Evolutionary conservation across 129 eudicot species (phyloP).

Genomic region (carrot (Daucus carota)): DNA sequence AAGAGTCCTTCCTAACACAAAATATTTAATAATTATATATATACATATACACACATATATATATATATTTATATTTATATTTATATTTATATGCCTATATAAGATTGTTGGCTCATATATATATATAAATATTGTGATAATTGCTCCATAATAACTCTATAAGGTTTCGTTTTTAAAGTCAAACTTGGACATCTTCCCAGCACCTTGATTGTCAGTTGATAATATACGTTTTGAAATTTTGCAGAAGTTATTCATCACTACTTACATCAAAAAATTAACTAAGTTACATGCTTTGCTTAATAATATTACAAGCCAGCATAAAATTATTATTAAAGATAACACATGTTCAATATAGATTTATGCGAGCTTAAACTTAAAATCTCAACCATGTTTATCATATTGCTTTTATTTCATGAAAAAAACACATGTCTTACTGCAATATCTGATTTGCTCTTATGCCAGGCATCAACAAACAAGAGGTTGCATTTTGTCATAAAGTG

Average conservation of each 20-base stretch:
- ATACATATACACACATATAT: too few relatives aligned
- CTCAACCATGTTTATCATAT: background rate
- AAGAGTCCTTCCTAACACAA: too few relatives aligned
- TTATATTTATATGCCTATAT: too few relatives aligned
- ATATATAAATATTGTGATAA: too few relatives aligned
- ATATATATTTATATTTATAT: too few relatives aligned
- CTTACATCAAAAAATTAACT: background rate
- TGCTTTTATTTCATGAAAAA: background rate
- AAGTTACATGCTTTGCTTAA: background rate
- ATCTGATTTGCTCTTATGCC: constrained; percentile 14
- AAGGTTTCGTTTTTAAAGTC: background rate
- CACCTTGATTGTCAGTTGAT: background rate
- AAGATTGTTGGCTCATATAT: background rate
- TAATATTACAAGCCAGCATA: background rate
- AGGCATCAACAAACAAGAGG: constrained; percentile 82
- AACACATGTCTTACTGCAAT: background rate
- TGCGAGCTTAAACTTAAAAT: background rate
- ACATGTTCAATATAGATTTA: background rate
- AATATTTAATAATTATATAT: too few relatives aligned
- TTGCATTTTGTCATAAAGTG: constrained; percentile 86
- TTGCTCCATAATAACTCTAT: background rate
- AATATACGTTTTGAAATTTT: background rate
- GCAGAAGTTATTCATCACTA: background rate
- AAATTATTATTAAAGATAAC: background rate
- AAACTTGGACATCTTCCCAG: background rate